Base-by-base conservation (phyloP, 345 rosid genomes). In the Eucalyptus cloeziana region DNA sequence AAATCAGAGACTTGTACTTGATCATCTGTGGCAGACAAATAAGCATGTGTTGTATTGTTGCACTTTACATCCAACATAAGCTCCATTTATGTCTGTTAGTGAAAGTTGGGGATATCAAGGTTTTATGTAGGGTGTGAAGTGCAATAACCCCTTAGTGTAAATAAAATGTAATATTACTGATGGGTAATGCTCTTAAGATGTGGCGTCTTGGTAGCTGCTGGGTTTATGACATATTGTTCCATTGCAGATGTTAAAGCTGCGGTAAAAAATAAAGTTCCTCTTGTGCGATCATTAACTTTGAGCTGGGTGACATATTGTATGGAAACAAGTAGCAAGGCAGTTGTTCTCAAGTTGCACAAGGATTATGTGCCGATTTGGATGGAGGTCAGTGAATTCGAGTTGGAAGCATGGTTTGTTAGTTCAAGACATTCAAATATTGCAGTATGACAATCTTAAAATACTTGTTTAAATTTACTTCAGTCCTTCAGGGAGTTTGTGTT, bases 211-310 rank as follows among this genome's bases (percentile, higher is more conserved):
- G 44, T 52, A 62, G 45, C 56, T 92, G 44, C 87, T 91, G 87
- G 43, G 86, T 19, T 33, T 64, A n/a, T 80, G 33, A 44, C 13
- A 14, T 37, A 40, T 45, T 33, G 47, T 86, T 89, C 91, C 85
- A 86, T 89, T 93, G 90, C 96, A 98, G 99, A 98, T 93, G 92
- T 98, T 89, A 96, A 92, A 94, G 93, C 96, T 14, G 96, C 98
- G 58, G 91, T 92, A 64, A 98, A 98, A 94, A 97, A 98, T 89
- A 98, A 98, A 97, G 99, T 97, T 91, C 99, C 99, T 64, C 99
- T 98, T 89, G 99, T 98, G 88, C 99, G 99, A 89, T 97, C 99
- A n/a, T 93, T 93, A 93, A 98, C 99, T 58, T 96, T 98, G 97
- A 98, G 91, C 91, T 98, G 99, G 99, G 94, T 97, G 90, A 94